Evolutionary conservation across 352 stramenopile genomes (phyloP), one percentile per base, ranked within the genome.

Genomic region (Pythium periplocum): DNA sequence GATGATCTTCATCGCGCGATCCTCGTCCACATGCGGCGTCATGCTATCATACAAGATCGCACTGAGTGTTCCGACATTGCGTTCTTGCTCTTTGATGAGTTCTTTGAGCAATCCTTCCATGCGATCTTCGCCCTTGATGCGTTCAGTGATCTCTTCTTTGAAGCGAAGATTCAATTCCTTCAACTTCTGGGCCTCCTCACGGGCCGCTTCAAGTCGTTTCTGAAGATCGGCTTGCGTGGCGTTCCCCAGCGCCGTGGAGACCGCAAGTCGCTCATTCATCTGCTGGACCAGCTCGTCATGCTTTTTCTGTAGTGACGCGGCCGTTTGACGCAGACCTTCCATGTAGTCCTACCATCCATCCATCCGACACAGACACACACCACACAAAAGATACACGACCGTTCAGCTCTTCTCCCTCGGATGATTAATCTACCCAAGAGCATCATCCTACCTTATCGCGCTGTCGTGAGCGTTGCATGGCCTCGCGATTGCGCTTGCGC

Each of bases 91-190:
- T 31, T 65, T 65, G 11, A 64, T 45, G 39, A 80, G 51, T 48
- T 84, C 73, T 17, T 69, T 70, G 30, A 84, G 53, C 26, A 84
- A 57, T 0, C 73, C 73, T 66, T 84, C 73, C 70, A 80, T 78
- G 26, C 73, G 49, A 61, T 84, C 73, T 45, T 80, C 70, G 4
- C 68, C 53, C 55, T 80, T 80, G 51, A 83, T 76, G 38, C 70
- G 64, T 42, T 75, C 62, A 12, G 55, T 65, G 45, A 80, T 57
- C 53, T 78, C 51, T n/a, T 75, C 57, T 53, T 80, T 69, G 41
- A 78, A 80, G 36, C 48, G 49, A 10, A 68, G 62, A 38, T 83
- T 83, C 60, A 79, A 70, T 55, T 59, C 48, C 62, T 78, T 74
- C 4, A 83, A 39, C 9, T 53, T 37, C 31, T 73, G 60, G 0